A percentile compares a stretch with the other conserved stretches of the same genome.
phyloP scores from a whole-genome alignment of 768 basidiomycete genomes.

The Podaxis carcinomalis region DNA sequence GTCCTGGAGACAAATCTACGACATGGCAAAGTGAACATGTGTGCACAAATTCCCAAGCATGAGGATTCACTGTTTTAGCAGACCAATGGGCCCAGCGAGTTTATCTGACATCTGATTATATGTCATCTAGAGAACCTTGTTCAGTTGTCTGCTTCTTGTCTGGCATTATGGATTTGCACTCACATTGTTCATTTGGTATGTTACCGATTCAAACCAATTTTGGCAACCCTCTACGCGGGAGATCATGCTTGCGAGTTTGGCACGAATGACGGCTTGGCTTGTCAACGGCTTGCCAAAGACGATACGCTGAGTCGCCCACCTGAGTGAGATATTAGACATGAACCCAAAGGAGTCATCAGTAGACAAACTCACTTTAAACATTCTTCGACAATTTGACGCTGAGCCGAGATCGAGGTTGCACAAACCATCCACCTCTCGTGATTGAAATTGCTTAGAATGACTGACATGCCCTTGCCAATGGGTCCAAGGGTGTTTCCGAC shows the following conservation, averaged over 20 bases:
- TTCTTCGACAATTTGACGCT: slow-evolving; percentile 83
- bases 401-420: slow-evolving; percentile 64
- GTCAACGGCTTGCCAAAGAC: slow-evolving; percentile 88
- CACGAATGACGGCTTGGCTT: slow-evolving; percentile 81
- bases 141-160: not conserved
- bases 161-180: slow-evolving; percentile 16
- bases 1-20: slow-evolving; percentile 62
- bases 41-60: not conserved
- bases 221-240: slow-evolving; percentile 82
- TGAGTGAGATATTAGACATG: slow-evolving; percentile 21
- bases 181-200: slow-evolving; percentile 90
- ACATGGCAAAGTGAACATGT: not conserved
- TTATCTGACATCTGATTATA: slow-evolving; percentile 82
- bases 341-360: slow-evolving; percentile 2
- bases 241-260: slow-evolving; percentile 88
- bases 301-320: slow-evolving; percentile 85
- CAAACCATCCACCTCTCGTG: slow-evolving; percentile 90
- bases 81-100: slow-evolving; percentile 83
- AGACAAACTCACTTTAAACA: slow-evolving; percentile 63
- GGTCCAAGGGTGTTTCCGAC: slow-evolving; percentile 84
- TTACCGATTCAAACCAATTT: slow-evolving; percentile 86
- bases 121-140: slow-evolving; percentile 55
- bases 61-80: slow-evolving; percentile 75
- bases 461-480: slow-evolving; percentile 78
- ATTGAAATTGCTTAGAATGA: slow-evolving; percentile 84